Evolutionary conservation across 352 stramenopile species (phyloP).

Genomic region (Globisporangium splendens): DNA sequence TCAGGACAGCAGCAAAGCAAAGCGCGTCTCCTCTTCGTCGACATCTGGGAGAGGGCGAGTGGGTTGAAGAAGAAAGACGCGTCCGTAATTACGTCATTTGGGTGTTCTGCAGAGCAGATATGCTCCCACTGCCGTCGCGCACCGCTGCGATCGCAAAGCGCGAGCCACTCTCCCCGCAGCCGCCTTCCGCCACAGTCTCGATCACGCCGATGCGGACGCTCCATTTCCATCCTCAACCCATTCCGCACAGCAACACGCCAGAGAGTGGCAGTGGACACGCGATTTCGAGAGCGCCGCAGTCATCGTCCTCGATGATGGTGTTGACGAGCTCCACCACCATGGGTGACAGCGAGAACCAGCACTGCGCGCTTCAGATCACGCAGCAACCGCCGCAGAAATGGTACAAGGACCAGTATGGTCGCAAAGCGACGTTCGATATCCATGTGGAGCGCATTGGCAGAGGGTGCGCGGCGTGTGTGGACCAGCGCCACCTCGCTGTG

Average conservation of each 20-base stretch:
- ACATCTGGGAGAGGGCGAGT: neutral
- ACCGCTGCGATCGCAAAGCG: slow-evolving; percentile 5
- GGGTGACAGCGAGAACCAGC: slow-evolving; percentile 2
- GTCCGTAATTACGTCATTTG: slow-evolving; percentile 17
- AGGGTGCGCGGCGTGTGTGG: slow-evolving; percentile 38
- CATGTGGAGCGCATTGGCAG: slow-evolving; percentile 25
- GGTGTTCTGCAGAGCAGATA: neutral
- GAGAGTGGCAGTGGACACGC: slow-evolving; percentile 1
- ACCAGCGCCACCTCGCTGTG: slow-evolving; percentile 53
- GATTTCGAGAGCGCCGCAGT: slow-evolving; percentile 13
- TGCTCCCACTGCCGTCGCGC: slow-evolving; percentile 8
- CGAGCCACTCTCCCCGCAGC: slow-evolving; percentile 7
- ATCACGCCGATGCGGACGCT: neutral
- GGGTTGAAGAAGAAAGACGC: no score
- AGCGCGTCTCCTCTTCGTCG: no score
- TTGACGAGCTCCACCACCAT: no score
- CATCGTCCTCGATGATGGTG: neutral
- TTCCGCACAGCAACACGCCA: neutral
- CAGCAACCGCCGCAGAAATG: slow-evolving; percentile 60
- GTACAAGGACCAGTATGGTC: slow-evolving; percentile 81
- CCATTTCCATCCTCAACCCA: neutral
- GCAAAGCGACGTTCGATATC: slow-evolving; percentile 70
- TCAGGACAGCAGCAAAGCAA: no score
- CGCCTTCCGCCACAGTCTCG: neutral
- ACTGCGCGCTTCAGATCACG: slow-evolving; percentile 43